Percentiles rank a stretch among this genome's conserved stretches.
Evolutionary conservation across 2,329 filamentous ascomycete genomes (phyloP).

Genomic region (Conoideocrella luteorostrata): DNA sequence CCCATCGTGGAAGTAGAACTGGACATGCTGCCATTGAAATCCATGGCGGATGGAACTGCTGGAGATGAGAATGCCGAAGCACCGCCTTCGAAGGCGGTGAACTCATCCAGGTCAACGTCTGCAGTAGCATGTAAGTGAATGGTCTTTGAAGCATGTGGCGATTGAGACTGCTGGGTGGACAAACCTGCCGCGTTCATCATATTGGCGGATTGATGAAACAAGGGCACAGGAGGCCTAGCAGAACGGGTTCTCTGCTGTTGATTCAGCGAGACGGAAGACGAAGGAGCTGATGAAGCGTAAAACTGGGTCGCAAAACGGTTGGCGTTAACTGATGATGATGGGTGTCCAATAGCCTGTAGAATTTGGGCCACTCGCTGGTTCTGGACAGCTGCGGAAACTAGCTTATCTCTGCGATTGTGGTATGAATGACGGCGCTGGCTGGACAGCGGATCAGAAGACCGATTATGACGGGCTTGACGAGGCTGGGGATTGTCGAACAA

Average conservation of each 20-base stretch:
- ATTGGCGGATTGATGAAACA: conserved; percentile 49
- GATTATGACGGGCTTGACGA: conserved; percentile 30
- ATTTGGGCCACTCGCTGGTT: conserved; percentile 55
- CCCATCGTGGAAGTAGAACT: conserved; percentile 50
- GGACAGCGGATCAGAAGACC: conserved; percentile 31
- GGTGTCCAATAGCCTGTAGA: conserved; percentile 51
- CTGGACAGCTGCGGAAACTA: conserved; percentile 35
- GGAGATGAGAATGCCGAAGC: conserved; percentile 49
- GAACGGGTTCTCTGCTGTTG: conserved; percentile 38
- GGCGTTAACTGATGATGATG: conserved; percentile 47
- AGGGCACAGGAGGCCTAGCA: conserved; percentile 62
- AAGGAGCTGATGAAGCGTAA: conserved; percentile 61
- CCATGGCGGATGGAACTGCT: conserved; percentile 43
- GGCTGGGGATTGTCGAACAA: conserved; percentile 57
- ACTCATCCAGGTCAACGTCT: conserved; percentile 55
- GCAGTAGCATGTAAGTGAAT: conserved; percentile 27
- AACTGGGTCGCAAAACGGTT: conserved; percentile 55
- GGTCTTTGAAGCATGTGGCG: neutral
- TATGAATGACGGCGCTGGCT: conserved; percentile 40
- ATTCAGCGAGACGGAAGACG: conserved; percentile 52
- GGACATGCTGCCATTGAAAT: conserved; percentile 40
- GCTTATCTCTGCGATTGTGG: conserved; percentile 39
- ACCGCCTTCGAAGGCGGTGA: conserved; percentile 49
- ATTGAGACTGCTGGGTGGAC: too few relatives aligned
- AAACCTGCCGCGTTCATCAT: conserved; percentile 40